Percentiles rank a stretch among this genome's conserved stretches.
These are phyloP conservation scores for Fraxinus ornus DNA, from an alignment of 305 asterid species.

Conservation along the genomic window DNA sequence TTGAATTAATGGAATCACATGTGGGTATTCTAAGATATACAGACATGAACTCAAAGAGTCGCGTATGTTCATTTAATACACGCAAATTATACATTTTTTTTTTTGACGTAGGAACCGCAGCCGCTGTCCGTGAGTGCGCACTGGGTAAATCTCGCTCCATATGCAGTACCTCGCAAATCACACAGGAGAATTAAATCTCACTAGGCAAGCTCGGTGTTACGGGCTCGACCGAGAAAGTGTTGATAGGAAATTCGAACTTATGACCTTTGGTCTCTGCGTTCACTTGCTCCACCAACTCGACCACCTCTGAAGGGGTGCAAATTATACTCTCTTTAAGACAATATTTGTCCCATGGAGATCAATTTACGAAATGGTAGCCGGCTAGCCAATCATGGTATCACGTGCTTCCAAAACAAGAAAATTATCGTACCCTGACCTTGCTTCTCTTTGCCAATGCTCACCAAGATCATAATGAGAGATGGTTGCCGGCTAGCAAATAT, in stretches of 20 bases:
- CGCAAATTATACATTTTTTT: too few relatives aligned
- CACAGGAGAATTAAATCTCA: too few relatives aligned
- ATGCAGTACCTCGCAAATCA: too few relatives aligned
- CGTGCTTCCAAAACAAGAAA: background rate
- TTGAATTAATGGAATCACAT: background rate
- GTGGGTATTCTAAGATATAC: background rate
- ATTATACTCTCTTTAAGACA: background rate
- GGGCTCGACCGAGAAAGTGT: too few relatives aligned
- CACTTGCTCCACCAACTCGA: too few relatives aligned
- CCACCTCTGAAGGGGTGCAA: too few relatives aligned
- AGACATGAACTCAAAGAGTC: background rate
- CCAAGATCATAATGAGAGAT: background rate
- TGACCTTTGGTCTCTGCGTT: too few relatives aligned
- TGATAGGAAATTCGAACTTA: too few relatives aligned
- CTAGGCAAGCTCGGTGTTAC: too few relatives aligned
- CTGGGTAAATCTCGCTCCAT: too few relatives aligned
- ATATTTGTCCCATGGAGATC: background rate
- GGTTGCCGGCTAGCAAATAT: background rate
- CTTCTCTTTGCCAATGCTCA: background rate
- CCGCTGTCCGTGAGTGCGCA: too few relatives aligned
- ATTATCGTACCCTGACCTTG: background rate
- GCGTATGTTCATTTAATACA: background rate
- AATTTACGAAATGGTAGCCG: background rate
- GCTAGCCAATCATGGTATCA: background rate
- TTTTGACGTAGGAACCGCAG: too few relatives aligned